Percentiles rank a stretch among this genome's conserved stretches.
phyloP scores from a whole-genome alignment of 768 basidiomycete genomes.

The Mycena indigotica region DNA sequence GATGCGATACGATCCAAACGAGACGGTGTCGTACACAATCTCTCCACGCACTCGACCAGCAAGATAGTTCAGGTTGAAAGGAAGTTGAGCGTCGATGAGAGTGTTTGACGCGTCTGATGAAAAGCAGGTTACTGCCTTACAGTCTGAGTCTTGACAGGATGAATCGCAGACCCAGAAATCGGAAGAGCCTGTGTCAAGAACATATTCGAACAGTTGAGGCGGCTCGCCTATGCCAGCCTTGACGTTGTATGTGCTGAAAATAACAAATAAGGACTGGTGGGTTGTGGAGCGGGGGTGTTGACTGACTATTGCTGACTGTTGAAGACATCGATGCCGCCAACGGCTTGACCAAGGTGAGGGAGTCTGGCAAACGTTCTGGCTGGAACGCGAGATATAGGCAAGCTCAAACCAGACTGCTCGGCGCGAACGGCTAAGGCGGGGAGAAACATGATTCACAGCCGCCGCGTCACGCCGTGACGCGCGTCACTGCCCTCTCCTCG shows the following conservation, averaged over 20 bases:
- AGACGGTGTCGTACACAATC: slow-evolving; percentile 48
- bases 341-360: slow-evolving; percentile 14
- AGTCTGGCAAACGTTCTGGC: not conserved
- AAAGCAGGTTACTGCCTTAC: slow-evolving; percentile 46
- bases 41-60: slow-evolving; percentile 50
- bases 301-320: slow-evolving; percentile 15
- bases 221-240: slow-evolving; percentile 43
- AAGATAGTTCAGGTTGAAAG: slow-evolving; percentile 55
- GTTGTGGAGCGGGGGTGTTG: not conserved
- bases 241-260: slow-evolving; percentile 12
- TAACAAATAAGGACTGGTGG: not conserved
- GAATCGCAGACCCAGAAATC: slow-evolving; percentile 60
- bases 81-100: slow-evolving; percentile 32
- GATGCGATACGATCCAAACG: slow-evolving; percentile 47
- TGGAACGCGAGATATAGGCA: slow-evolving; percentile 8
- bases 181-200: slow-evolving; percentile 61
- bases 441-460: not conserved
- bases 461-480: not conserved
- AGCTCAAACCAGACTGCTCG: slow-evolving; percentile 3
- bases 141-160: slow-evolving; percentile 47
- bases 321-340: slow-evolving; percentile 6
- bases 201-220: slow-evolving; percentile 37
- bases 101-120: slow-evolving; percentile 32
- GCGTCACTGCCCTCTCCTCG: slow-evolving; percentile 9
- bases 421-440: not conserved